phyloP scores from a whole-genome alignment of 345 rosid species.

The Pistacia integerrima region DNA sequence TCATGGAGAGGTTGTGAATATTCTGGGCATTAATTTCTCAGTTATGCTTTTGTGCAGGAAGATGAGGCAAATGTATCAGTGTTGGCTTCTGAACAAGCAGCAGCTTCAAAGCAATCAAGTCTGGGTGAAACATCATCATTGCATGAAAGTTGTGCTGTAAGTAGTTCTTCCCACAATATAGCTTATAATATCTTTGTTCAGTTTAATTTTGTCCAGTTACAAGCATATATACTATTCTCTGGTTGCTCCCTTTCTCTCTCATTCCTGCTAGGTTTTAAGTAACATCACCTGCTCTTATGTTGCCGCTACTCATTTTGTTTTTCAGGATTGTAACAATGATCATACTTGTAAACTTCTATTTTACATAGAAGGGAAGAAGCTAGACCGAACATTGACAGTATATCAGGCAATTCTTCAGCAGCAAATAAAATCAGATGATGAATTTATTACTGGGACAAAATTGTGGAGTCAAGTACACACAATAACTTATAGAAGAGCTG shows the following conservation, averaged over 20 bases:
- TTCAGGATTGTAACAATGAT: slow-evolving; percentile 24
- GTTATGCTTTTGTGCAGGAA: slow-evolving; percentile 28
- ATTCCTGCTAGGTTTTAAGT: too few relatives aligned
- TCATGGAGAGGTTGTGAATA: not conserved
- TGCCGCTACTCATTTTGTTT: not conserved
- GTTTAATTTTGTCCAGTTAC: not conserved
- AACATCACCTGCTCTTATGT: too few relatives aligned
- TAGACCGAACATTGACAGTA: slow-evolving; percentile 56
- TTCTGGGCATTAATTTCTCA: slow-evolving; percentile 10
- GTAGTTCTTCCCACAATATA: slow-evolving; percentile 9
- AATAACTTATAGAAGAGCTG: slow-evolving; percentile 58
- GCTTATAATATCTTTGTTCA: not conserved
- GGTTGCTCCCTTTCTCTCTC: not conserved
- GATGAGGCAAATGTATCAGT: slow-evolving; percentile 34
- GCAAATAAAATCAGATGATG: slow-evolving; percentile 56
- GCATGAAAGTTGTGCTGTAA: slow-evolving; percentile 32
- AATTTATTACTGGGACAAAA: slow-evolving; percentile 44
- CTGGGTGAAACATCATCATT: slow-evolving; percentile 27
- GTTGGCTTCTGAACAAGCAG: slow-evolving; percentile 35
- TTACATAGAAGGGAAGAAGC: slow-evolving; percentile 64
- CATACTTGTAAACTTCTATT: slow-evolving; percentile 52
- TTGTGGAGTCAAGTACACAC: slow-evolving; percentile 66
- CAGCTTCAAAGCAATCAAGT: slow-evolving; percentile 26
- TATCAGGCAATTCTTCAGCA: slow-evolving; percentile 85
- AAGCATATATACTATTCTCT: not conserved